These are phyloP conservation scores for Auriscalpium orientale DNA, from an alignment of 768 basidiomycete genomes.

Conservation along the genomic window DNA sequence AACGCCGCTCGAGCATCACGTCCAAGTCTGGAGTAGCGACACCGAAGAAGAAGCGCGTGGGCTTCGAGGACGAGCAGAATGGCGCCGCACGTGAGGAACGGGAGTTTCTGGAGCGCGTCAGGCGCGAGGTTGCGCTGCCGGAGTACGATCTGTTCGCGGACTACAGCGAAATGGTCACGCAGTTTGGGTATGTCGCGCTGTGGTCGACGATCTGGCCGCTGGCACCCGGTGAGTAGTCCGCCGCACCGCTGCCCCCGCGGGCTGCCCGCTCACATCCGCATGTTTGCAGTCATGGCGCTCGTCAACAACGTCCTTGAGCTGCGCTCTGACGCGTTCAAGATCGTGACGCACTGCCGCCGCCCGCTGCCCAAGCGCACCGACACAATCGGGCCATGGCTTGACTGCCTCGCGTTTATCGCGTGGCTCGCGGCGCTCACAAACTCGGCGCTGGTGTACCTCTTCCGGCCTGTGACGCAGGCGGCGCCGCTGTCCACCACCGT, in stretches of 20 bases:
- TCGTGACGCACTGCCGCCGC: conserved; percentile 74
- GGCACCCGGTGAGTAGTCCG: conserved; percentile 51
- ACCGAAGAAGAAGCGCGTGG: conserved; percentile 57
- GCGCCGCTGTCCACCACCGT: conserved; percentile 21
- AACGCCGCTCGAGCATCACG: conserved; percentile 13
- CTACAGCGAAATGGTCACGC: conserved; percentile 94
- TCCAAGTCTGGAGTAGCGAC: conserved; percentile 10
- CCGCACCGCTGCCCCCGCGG: not conserved
- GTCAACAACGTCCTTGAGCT: conserved; percentile 91
- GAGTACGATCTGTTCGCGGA: conserved; percentile 79
- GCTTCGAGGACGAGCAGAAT: conserved; percentile 62
- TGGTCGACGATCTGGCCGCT: conserved; percentile 96
- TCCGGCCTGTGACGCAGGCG: conserved; percentile 43
- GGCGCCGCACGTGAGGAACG: conserved; percentile 51
- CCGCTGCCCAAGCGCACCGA: conserved; percentile 83
- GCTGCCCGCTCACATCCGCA: not conserved
- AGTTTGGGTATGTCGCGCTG: conserved; percentile 87
- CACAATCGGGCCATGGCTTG: conserved; percentile 92
- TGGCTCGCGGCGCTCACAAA: conserved; percentile 89
- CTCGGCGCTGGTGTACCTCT: conserved; percentile 85
- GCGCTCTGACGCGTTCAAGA: conserved; percentile 92
- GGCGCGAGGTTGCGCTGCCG: conserved; percentile 70
- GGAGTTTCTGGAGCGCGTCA: conserved; percentile 70
- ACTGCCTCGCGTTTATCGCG: conserved; percentile 77
- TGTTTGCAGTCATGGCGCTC: conserved; percentile 60